Conservation (phyloP, 2,329 filamentous ascomycete genomes). For the Xylariaceae sp. region DNA sequence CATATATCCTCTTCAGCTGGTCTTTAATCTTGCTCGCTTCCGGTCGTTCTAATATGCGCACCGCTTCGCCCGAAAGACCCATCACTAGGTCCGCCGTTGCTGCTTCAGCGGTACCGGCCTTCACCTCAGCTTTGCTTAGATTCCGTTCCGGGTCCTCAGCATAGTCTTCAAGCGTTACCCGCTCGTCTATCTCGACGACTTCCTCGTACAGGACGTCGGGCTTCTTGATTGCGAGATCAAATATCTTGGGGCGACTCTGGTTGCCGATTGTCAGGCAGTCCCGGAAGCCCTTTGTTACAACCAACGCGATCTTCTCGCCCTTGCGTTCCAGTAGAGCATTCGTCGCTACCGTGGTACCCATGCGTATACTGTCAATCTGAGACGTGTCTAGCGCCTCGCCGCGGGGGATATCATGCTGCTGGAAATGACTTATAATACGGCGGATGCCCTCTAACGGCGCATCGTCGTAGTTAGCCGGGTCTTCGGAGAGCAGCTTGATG, state of each 20-base stretch:
- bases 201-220: slow-evolving; percentile 84
- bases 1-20: slow-evolving; percentile 68
- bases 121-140: slow-evolving; percentile 56
- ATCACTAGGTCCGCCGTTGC: slow-evolving; percentile 62
- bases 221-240: slow-evolving; percentile 84
- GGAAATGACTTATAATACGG: slow-evolving; percentile 79
- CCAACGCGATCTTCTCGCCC: slow-evolving; percentile 83
- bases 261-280: slow-evolving; percentile 90
- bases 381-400: slow-evolving; percentile 80
- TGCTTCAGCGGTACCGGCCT: slow-evolving; percentile 51
- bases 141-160: slow-evolving; percentile 78
- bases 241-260: slow-evolving; percentile 86
- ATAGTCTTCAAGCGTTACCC: slow-evolving; percentile 89
- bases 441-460: slow-evolving; percentile 90
- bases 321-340: slow-evolving; percentile 90
- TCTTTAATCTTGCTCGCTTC: slow-evolving; percentile 57
- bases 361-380: slow-evolving; percentile 86
- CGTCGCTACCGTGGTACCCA: slow-evolving; percentile 94
- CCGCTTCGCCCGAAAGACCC: slow-evolving; percentile 74
- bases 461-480: slow-evolving; percentile 87
- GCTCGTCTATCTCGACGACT: slow-evolving; percentile 88
- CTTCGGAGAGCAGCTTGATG: slow-evolving; percentile 87
- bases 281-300: slow-evolving; percentile 85
- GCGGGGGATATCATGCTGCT: slow-evolving; percentile 73
- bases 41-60: slow-evolving; percentile 69